Evolutionary conservation across 441 rosid species (phyloP), one percentile per base, ranked within the genome.

Genomic region (Erysimum pusillum): DNA sequence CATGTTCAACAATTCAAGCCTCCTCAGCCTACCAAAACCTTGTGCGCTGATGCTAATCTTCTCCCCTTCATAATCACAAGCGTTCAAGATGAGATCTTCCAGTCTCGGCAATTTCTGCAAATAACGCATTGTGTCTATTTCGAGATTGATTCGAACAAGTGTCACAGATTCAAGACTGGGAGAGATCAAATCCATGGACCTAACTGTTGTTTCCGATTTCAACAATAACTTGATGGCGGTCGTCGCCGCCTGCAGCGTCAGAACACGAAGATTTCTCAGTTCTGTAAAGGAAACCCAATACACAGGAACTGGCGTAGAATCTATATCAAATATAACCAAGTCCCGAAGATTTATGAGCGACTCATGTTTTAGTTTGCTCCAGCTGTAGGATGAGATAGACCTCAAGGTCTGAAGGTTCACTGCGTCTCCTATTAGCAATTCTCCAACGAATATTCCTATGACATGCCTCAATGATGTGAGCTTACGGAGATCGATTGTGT

Each of bases 351-450:
- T 11, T 32, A n/a, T 18, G 28, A 59, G 44, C 0, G 1, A 60
- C 9, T 60, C 46, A 36, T 11, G 46, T 18, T 38, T 18, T 3
- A 60, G 46, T 38, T 60, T 38, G 63, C 28, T 60, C 65, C 46
- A 60, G 15, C 15, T 60, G 17, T 60, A 11, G 15, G 32, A 60
- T 0, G 65, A 18, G 6, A 60, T 60, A 11, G 41, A 56, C 13
- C 34, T 74, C 41, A 74, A 65, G 14, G 71, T 74, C 15, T 64
- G 77, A 2, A 63, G 77, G 71, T 73, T 64, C 0, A 9, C 7
- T 32, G 6, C 38, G 0, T 64, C 31, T 0, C 58, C 71, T 20
- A 74, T 9, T 9, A 64, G 13, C 48, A 64, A 31, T 1, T 64
- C 11, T 44, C 71, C 49, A 0, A 22, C 0, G 18, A 74, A 74